A percentile compares a stretch with the other conserved stretches of the same genome.
Evolutionary conservation across 345 rosid species (phyloP).

Genomic region (Noccaea caerulescens): DNA sequence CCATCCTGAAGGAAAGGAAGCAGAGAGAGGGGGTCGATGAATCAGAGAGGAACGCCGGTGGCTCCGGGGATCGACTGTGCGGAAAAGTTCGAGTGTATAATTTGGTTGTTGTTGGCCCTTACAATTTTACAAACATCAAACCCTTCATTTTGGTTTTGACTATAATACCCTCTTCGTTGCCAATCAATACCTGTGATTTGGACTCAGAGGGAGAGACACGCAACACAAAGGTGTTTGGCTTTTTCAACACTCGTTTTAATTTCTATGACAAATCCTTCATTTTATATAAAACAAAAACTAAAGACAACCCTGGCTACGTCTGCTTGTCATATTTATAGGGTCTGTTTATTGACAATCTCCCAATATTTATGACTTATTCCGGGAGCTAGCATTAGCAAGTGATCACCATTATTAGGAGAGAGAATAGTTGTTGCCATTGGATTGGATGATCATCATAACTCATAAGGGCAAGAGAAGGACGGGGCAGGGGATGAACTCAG

Average conservation of each 20-base stretch:
- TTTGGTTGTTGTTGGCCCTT: neutral
- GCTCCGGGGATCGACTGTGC: constrained; percentile 2
- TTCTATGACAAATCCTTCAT: too few species aligned
- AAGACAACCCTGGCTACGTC: too few species aligned
- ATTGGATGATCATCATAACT: neutral
- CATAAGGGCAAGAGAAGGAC: constrained; percentile 84
- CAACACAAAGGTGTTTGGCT: too few species aligned
- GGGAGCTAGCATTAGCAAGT: too few species aligned
- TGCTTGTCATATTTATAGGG: too few species aligned
- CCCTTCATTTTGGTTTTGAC: neutral
- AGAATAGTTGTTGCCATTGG: neutral
- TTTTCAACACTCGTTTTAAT: too few species aligned
- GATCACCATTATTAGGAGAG: too few species aligned
- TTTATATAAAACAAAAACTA: too few species aligned
- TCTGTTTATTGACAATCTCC: too few species aligned
- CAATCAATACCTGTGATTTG: neutral
- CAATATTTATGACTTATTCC: too few species aligned
- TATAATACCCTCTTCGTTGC: constrained; percentile 7
- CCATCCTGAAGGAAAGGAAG: constrained; percentile 9
- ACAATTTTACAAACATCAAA: neutral
- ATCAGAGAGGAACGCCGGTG: constrained; percentile 15
- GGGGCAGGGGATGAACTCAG: constrained; percentile 95
- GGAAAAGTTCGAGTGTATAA: neutral
- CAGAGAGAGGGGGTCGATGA: neutral
- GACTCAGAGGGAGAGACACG: too few species aligned